A percentile compares a stretch with the other conserved stretches of the same genome.
Evolutionary conservation across 179 eudicot species (phyloP).

Genomic region (Spinacia oleracea): DNA sequence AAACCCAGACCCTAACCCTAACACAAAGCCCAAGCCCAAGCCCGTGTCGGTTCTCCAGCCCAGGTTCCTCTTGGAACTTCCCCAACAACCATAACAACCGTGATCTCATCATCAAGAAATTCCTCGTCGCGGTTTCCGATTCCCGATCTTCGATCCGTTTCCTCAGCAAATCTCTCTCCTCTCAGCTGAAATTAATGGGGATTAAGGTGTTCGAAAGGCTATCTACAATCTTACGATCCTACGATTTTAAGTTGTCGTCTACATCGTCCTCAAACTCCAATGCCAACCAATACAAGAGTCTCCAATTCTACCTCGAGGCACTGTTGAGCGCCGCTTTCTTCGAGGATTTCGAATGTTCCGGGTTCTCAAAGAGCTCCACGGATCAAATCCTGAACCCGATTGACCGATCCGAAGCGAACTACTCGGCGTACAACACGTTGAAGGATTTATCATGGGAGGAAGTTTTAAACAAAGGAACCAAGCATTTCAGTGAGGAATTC

Average conservation of each 20-base stretch:
- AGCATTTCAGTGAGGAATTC: conserved; percentile 84
- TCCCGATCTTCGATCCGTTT: conserved; percentile 58
- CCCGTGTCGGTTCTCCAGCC: background rate
- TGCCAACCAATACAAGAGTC: conserved; percentile 41
- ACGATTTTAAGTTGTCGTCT: conserved; percentile 46
- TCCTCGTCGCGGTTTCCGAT: conserved; percentile 58
- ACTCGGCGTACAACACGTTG: conserved; percentile 37
- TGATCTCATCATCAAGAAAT: conserved; percentile 52
- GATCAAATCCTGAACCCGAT: conserved; percentile 63
- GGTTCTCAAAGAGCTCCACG: conserved; percentile 20
- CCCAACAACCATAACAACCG: conserved; percentile 23
- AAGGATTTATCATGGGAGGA: conserved; percentile 77
- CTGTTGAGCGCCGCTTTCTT: conserved; percentile 53
- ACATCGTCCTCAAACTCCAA: conserved; percentile 31
- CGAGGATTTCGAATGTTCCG: conserved; percentile 58
- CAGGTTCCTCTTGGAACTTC: background rate
- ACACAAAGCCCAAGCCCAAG: conserved; percentile 16
- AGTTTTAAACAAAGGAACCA: conserved; percentile 77
- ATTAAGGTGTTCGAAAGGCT: conserved; percentile 58
- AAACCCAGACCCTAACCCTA: conserved; percentile 26
- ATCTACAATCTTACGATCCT: conserved; percentile 45
- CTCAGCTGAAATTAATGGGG: conserved; percentile 63
- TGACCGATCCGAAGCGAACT: conserved; percentile 51
- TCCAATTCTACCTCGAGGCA: conserved; percentile 60
- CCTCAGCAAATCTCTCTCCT: conserved; percentile 53